phyloP scores from a whole-genome alignment of 768 basidiomycete species.

The Cyclocybe aegerita region DNA sequence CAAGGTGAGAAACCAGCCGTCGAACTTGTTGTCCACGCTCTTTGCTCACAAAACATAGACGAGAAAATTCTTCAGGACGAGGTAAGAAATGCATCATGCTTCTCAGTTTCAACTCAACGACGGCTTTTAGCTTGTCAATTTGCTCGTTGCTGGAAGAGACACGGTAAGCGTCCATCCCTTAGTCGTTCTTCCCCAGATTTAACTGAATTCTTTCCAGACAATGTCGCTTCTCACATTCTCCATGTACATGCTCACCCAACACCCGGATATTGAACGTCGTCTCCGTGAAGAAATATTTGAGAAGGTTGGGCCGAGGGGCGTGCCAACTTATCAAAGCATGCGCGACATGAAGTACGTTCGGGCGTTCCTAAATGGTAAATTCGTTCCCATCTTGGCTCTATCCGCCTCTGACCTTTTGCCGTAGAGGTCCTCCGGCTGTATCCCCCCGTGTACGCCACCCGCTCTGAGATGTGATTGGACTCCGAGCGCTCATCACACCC shows the following conservation, averaged over 20 bases:
- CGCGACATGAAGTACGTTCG: constrained; percentile 41
- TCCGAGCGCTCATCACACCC: not conserved
- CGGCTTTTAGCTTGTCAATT: constrained; percentile 11
- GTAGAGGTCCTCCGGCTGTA: constrained; percentile 42
- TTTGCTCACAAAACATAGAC: constrained; percentile 13
- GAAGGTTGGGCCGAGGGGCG: constrained; percentile 31
- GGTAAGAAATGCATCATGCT: not conserved
- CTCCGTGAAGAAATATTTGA: constrained; percentile 40
- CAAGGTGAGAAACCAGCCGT: constrained; percentile 18
- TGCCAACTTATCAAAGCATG: constrained; percentile 43
- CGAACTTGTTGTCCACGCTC: not conserved
- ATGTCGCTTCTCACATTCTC: constrained; percentile 39
- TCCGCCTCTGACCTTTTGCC: not conserved
- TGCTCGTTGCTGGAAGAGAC: constrained; percentile 50
- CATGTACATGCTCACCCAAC: constrained; percentile 40
- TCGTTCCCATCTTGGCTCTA: not conserved
- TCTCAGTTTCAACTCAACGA: not conserved
- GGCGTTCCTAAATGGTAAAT: constrained; percentile 31
- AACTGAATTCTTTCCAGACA: constrained; percentile 23
- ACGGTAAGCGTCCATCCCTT: constrained; percentile 32
- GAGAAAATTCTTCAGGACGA: constrained; percentile 37
- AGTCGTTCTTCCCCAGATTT: not conserved
- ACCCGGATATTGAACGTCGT: constrained; percentile 34
- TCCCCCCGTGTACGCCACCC: constrained; percentile 27
- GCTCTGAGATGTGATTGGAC: not conserved